Evolutionary conservation across 192 early-diverging fungal genomes (phyloP).

Genomic region (Phlyctochytrium arcticum): DNA sequence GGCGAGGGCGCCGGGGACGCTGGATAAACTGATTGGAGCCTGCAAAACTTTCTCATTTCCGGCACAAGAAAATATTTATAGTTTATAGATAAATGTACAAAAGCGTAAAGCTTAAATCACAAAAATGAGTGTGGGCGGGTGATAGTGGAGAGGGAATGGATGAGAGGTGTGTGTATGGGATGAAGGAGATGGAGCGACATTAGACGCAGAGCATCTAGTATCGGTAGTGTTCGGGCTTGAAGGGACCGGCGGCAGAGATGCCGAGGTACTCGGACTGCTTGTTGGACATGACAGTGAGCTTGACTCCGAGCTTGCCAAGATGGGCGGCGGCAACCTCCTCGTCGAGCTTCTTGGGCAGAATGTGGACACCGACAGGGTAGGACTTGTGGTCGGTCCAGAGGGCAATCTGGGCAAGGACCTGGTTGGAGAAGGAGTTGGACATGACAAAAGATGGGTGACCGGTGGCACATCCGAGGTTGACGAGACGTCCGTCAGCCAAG

Average conservation of each 20-base stretch:
- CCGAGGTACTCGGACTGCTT: conserved; percentile 82
- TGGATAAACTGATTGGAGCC: too few relatives aligned
- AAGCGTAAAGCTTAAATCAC: too few relatives aligned
- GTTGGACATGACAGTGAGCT: conserved; percentile 76
- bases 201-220: conserved; percentile 48
- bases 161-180: too few relatives aligned
- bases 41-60: too few relatives aligned
- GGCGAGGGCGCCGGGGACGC: too few relatives aligned
- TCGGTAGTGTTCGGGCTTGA: conserved; percentile 97
- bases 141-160: too few relatives aligned
- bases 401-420: conserved; percentile 97
- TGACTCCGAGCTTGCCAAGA: conserved; percentile 91
- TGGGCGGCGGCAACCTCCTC: conserved; percentile 98
- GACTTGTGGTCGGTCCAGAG: conserved; percentile 87
- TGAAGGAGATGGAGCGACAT: too few relatives aligned
- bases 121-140: too few relatives aligned
- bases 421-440: conserved; percentile 99
- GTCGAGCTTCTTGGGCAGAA: conserved; percentile 98
- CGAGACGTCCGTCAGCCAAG: conserved; percentile 97
- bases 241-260: conserved; percentile 80
- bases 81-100: too few relatives aligned
- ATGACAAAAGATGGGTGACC: conserved; percentile 99
- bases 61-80: too few relatives aligned
- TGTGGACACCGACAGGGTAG: conserved; percentile 95
- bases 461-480: conserved; percentile 99